Base-by-base conservation (phyloP, 2,329 filamentous ascomycete genomes). In the Sordariomycetes sp. region DNA sequence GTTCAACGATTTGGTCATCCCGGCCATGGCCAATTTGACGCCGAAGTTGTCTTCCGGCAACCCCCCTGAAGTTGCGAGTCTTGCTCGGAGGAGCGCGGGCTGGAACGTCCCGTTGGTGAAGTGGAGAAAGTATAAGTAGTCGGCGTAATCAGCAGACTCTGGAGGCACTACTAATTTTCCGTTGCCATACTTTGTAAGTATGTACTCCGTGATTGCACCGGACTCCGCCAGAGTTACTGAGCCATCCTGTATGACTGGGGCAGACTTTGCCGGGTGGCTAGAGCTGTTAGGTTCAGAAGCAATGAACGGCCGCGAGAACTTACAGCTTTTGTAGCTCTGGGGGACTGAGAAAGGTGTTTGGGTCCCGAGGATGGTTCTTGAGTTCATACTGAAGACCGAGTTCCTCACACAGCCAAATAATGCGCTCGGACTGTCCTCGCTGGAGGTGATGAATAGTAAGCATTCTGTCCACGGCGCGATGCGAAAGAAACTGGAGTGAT, bases 81-180 rank as follows among this genome's bases (percentile, higher is more conserved):
- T 25, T 15, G 21, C 12, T n/a, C n/a, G 9, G 6, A 33, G 4
- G 23, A 72, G 39, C 0, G 49, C 48, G 0, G 63, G 53, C 42
- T 58, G 53, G 4, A 73, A 55, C 3, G 50, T 63, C 21, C 61
- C 61, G 45, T 72, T 67, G 8, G 61, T 57, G 49, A 66, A 79
- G 48, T 81, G 72, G 46, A 74, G 71, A 75, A 75, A 83, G 58
- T 75, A 80, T 1, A 83, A 46, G 42, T 75, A 82, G 33, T 76
- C 65, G 3, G 72, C 57, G 41, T 77, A 82, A 29, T 63, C 59
- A 4, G 6, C 31, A 12, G 31, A 19, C 8, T n/a, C 17, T 7
- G 20, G 20, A 12, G 20, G 17, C 6, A 24, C 20, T 7, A 14
- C n/a, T 8, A 24, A 21, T 9, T 21, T 24, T 17, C 73, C 72